Evolutionary conservation across 768 basidiomycete genomes (phyloP), one percentile per base, ranked within the genome.

Genomic region (Lactarius indigo): DNA sequence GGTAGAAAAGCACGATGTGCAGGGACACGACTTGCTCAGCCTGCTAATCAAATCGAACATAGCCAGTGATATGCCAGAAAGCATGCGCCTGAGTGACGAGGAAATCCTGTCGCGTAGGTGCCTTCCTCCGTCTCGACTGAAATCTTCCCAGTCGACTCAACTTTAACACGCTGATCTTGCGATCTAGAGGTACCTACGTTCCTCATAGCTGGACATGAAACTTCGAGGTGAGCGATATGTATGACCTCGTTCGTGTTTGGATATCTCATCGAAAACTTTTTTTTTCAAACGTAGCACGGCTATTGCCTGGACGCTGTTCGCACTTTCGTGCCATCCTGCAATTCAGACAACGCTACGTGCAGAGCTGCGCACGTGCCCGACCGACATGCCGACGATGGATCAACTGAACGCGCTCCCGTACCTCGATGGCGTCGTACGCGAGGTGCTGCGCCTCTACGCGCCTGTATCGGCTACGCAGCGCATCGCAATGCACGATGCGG

Each of bases 361-460:
- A 8, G 79, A 81, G 65, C 59, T 75, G 23, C 63, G 66, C 18
- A 68, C 69, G 1, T 73, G 78, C 2, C 44, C 57, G 23, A 68
- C 52, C 68, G 71, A 72, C 31, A 60, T 42, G 8, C 68, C 64
- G 4, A 63, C 68, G 37, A 77, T 76, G 71, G 78, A 79, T 23
- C 69, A 70, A 2, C 70, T 79, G 5, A 70, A 37, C 10, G 37
- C 37, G 37, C 37, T 37, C 37, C 37, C 37, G 37, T 37, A 91
- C 74, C 79, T 83, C 52, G 86, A 90, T 71, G 93, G 92, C 17
- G 74, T 77, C 23, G 70, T 78, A 12, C 72, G 73, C 10, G 76
- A 77, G 61, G 44, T 69, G 10, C 70, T 78, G 18, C 73, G 76
- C 20, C 62, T 76, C 28, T 70, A 73, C 23, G 30, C 74, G 2